Base-by-base conservation (phyloP, 129 eudicot species). In the Flaveria linearis region DNA sequence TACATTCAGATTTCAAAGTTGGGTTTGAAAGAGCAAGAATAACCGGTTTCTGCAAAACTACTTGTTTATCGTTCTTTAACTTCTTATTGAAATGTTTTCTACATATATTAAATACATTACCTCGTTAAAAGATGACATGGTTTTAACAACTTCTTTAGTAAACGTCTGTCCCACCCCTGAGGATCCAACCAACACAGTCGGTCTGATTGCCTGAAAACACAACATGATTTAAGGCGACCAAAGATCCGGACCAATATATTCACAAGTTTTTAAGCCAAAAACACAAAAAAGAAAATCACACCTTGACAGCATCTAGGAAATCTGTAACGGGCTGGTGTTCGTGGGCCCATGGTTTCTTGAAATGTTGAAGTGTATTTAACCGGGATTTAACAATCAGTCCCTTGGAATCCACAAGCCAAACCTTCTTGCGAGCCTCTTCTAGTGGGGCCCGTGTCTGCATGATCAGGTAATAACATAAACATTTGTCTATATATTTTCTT, bases 311-410 rank as follows among this genome's bases (percentile, higher is more conserved):
- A 77, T 92, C 86, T 56, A 88, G 57, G 69, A 92, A 83, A 14
- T 58, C 76, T 53, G 42, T 82, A 70, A 92, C 87, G n/a, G 96
- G 89, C 75, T 92, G 87, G 26, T 89, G 93, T 55, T 92, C 96
- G 46, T 92, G 97, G 74, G 97, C 96, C 98, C 98, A 92, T 3
- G 96, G 93, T 82, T 85, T 88, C 91, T 92, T 92, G 76, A 89
- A 92, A 81, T 89, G 93, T 72, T 89, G 96, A 76, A 92, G 91
- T 30, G 93, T 83, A 17, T 86, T 93, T 79, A 82, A 49, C 43
- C 98, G 93, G 68, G 89, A 87, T 58, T 73, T 85, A 77, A 92
- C 91, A 53, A 92, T 92, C 80, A 92, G 71, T 36, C 98, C 98
- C 96, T 92, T 87, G 1, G 97, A 86, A 75, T 92, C 97, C 51